These are phyloP conservation scores for Parachaetomium inaequale DNA, from an alignment of 495 filamentous ascomycete species.

Conservation along the genomic window DNA sequence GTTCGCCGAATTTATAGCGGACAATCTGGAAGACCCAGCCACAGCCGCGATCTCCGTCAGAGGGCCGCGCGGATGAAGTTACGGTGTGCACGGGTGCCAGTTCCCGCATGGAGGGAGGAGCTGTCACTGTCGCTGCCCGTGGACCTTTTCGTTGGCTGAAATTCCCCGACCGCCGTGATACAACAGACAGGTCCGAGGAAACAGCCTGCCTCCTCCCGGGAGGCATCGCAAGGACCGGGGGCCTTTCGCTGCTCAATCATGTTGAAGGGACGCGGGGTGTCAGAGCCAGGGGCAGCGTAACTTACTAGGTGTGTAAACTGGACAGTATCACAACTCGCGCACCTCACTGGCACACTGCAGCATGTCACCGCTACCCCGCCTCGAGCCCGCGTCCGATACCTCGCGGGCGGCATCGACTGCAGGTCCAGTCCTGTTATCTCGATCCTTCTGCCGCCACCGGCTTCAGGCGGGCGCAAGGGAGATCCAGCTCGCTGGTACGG, in stretches of 20 bases:
- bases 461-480: not conserved
- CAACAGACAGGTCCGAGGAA: not conserved
- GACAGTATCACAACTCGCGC: slow-evolving; percentile 3
- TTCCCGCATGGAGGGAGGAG: not conserved
- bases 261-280: too few species aligned
- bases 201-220: too few species aligned
- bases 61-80: not conserved
- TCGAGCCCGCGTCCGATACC: slow-evolving; percentile 1
- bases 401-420: not conserved
- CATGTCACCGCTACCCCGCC: slow-evolving; percentile 4
- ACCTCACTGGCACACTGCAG: too few species aligned
- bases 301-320: not conserved
- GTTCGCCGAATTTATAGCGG: too few species aligned
- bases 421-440: slow-evolving; percentile 2
- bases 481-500: not conserved
- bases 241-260: too few species aligned
- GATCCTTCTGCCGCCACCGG: not conserved
- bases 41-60: not conserved
- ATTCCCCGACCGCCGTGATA: not conserved
- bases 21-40: not conserved
- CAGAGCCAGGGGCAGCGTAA: too few species aligned
- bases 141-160: not conserved
- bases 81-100: not conserved
- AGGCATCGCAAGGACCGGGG: too few species aligned
- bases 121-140: too few species aligned